Conservation (phyloP, 192 early-diverging fungal species). For the Funneliformis mosseae region DNA sequence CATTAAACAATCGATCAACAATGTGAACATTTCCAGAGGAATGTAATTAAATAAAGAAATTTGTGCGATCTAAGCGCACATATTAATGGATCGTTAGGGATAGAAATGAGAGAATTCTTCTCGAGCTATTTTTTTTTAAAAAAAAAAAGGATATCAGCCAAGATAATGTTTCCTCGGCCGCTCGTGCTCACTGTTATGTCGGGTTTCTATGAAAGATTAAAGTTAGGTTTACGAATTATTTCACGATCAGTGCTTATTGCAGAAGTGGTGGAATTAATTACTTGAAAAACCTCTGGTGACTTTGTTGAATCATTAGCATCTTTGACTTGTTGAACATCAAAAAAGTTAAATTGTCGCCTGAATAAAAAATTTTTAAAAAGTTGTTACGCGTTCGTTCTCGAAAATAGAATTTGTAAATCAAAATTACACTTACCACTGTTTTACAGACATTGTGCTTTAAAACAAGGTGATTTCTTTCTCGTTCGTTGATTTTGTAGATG, state of each 20-base stretch:
- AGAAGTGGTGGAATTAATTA: slow-evolving; percentile 29
- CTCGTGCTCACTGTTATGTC: slow-evolving; percentile 50
- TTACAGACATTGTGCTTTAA: not conserved
- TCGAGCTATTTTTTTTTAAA: not conserved
- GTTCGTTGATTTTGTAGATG: no score
- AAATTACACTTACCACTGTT: slow-evolving; percentile 5
- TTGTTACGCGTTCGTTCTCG: no score
- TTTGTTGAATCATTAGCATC: slow-evolving; percentile 57
- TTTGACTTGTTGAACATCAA: slow-evolving; percentile 64
- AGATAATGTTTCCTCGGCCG: slow-evolving; percentile 56
- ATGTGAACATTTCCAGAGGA: slow-evolving; percentile 64
- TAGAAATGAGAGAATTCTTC: slow-evolving; percentile 1
- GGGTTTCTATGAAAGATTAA: slow-evolving; percentile 36
- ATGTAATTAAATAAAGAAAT: slow-evolving; percentile 35
- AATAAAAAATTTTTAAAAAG: not conserved
- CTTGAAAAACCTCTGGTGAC: slow-evolving; percentile 63
- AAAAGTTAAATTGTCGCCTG: slow-evolving; percentile 75
- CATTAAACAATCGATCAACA: slow-evolving; percentile 64
- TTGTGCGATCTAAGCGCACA: not conserved
- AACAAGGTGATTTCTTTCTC: not conserved
- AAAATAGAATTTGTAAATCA: not conserved
- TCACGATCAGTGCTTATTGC: not conserved
- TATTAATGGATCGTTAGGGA: slow-evolving; percentile 10
- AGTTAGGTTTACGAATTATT: not conserved
- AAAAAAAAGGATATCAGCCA: slow-evolving; percentile 48